These are phyloP conservation scores for Spiromastix sp. DNA, from an alignment of 2,329 filamentous ascomycete species.

Conservation along the genomic window DNA sequence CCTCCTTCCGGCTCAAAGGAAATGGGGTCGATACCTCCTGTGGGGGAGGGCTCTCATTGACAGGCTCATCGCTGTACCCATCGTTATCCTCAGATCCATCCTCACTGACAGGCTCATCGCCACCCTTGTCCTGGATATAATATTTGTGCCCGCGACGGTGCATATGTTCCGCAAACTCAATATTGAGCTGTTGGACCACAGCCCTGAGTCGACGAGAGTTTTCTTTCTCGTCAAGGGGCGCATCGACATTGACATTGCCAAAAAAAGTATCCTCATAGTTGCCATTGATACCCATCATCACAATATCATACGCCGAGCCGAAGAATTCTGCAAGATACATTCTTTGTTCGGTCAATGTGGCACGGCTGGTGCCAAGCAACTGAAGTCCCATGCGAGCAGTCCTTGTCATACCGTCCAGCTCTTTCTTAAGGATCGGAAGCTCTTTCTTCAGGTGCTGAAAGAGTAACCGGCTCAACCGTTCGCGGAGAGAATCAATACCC, in stretches of 20 bases:
- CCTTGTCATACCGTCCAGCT: not conserved
- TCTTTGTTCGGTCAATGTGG: not conserved
- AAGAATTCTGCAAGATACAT: slow-evolving; percentile 2
- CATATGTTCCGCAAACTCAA: slow-evolving; percentile 3
- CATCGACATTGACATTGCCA: not conserved
- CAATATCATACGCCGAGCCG: not conserved
- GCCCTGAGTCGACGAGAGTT: slow-evolving; percentile 3
- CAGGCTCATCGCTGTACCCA: no score
- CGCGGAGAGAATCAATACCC: slow-evolving; percentile 6
- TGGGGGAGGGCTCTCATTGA: no score
- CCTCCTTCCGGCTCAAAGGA: not conserved
- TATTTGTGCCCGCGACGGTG: slow-evolving; percentile 1
- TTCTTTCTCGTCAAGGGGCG: not conserved
- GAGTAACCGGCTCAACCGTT: slow-evolving; percentile 3
- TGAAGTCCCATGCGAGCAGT: not conserved
- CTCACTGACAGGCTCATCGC: not conserved
- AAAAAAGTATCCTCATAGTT: not conserved
- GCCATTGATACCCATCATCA: not conserved
- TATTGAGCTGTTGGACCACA: slow-evolving; percentile 4
- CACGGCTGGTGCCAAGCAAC: not conserved
- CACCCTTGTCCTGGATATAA: not conserved
- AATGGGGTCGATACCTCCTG: not conserved
- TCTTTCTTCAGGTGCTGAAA: slow-evolving; percentile 1
- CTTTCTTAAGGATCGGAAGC: not conserved
- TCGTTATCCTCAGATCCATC: not conserved